Evolutionary conservation across 1,284 basidiomycete species (phyloP).

Genomic region (Cryptococcus sp.): DNA sequence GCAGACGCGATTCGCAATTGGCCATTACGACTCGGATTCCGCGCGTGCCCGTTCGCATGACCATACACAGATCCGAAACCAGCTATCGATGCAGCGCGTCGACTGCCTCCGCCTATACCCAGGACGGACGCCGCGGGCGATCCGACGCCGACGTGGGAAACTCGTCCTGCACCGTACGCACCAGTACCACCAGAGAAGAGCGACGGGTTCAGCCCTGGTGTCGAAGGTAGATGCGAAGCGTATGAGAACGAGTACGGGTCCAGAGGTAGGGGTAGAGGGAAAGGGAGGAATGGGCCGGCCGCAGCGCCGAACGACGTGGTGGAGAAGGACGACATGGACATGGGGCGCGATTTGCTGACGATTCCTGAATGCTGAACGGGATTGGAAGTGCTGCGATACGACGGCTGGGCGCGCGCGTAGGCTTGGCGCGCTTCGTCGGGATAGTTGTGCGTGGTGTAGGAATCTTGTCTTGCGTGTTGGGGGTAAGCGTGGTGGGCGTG

Average conservation of each 20-base stretch:
- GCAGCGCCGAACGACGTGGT: constrained; percentile 24
- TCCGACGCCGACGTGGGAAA: constrained; percentile 5
- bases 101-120: background rate
- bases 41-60: no score
- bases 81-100: background rate
- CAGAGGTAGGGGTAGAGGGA: background rate
- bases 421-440: constrained; percentile 10
- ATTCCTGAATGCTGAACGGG: constrained; percentile 8
- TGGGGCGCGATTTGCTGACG: background rate
- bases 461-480: no score
- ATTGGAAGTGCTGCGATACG: background rate
- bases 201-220: constrained; percentile 11
- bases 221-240: constrained; percentile 5
- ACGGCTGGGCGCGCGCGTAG: constrained; percentile 11
- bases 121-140: background rate
- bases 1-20: background rate
- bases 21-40: no score
- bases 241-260: background rate
- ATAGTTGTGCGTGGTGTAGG: background rate
- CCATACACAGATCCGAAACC: no score
- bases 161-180: background rate
- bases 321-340: constrained; percentile 10
- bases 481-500: no score
- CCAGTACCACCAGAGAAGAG: constrained; percentile 3
- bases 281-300: background rate